Evolutionary conservation across 352 stramenopile species (phyloP), one percentile per base, ranked within the genome.

Genomic region (Phytophthora sojae): DNA sequence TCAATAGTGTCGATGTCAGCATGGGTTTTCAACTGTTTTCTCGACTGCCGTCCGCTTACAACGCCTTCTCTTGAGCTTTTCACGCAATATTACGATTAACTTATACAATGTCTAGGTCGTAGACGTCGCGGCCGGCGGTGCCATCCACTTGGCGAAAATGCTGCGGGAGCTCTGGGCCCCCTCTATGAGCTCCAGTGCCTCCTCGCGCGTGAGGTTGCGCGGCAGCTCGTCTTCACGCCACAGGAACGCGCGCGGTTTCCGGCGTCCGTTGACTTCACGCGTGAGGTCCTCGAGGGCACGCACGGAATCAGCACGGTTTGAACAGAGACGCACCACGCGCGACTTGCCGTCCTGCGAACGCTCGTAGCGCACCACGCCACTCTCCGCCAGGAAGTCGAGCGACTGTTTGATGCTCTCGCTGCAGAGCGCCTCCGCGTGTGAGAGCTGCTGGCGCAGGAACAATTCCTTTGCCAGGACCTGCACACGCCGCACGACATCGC

Each of bases 341-440:
- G 74, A 63, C 21, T 77, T 64, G 60, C 75, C 50, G 61, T 87
- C 68, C 8, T 49, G 26, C 8, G 76, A 73, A 19, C 69, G 57
- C 59, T 74, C 71, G 45, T 72, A 83, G 14, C 64, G 57, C 25
- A 93, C 61, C 15, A 89, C 57, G 4, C 57, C 64, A n/a, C 58
- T 72, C 60, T 91, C 83, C 14, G 83, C 58, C 6, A 92, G 68
- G 50, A 88, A 94, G 37, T 91, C 86, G 6, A 92, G 67, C 53
- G 85, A 77, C 61, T 94, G 85, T 64, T 92, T 92, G 39, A 94
- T 85, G 42, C 81, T 92, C 68, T 94, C 86, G 49, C 80, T 90
- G 65, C 86, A 94, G 4, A 94, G 77, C 23, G 86, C 81, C 47
- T 94, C 86, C 7, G 85, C 83, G n/a, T 92, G 82, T 12, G 52